Conservation (phyloP, 73 alveolate species). For the Symbiodinium natans region DNA sequence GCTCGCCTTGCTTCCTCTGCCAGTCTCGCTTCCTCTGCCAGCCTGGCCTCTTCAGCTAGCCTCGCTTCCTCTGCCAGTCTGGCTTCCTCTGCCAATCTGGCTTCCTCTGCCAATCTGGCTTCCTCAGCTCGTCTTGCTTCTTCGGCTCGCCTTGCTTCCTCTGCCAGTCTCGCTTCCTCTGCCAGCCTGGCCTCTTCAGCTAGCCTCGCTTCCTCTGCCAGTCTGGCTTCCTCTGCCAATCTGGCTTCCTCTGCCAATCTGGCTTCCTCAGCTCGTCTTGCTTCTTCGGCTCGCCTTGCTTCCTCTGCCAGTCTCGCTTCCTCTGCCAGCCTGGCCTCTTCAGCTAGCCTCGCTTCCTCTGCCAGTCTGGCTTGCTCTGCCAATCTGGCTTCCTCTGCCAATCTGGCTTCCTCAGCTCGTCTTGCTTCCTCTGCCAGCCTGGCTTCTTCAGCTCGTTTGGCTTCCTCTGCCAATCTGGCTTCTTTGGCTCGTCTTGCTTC, state of each 20-base stretch:
- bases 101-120: not conserved
- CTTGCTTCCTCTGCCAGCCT: not conserved
- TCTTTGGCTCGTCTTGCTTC: not conserved
- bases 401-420: not conserved
- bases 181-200: not conserved
- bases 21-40: not conserved
- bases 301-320: not conserved
- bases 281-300: not conserved
- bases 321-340: not conserved
- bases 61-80: not conserved
- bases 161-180: not conserved
- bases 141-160: not conserved
- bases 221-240: not conserved
- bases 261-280: not conserved
- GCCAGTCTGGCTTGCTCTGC: too few species aligned
- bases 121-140: not conserved
- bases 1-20: not conserved
- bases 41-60: not conserved
- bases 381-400: too few species aligned
- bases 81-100: not conserved
- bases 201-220: not conserved
- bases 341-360: not conserved
- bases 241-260: not conserved
- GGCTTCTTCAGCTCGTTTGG: not conserved
- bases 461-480: not conserved